Evolutionary conservation across 305 asterid genomes (phyloP), one percentile per base, ranked within the genome.

Genomic region (Ajuga reptans): DNA sequence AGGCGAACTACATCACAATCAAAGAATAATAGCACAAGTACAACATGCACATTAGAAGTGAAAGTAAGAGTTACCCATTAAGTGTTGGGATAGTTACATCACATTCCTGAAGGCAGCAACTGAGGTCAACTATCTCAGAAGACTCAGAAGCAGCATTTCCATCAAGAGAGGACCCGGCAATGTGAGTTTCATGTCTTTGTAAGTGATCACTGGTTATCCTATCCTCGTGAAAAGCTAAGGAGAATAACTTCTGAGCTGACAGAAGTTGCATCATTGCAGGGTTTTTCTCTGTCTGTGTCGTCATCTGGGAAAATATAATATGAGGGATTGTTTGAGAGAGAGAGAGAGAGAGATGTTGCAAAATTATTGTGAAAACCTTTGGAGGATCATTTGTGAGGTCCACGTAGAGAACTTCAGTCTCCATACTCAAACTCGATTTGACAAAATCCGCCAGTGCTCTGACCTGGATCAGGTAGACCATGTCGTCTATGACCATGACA

Each of bases 341-440:
- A 21, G 16, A 10, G 64, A n/a, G 8, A 4, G 21, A 14, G 8
- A 1, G 18, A 31, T 4, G 51, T 14, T 3, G 64, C 49, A 61
- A 56, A 8, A 51, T 8, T 62, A 51, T 34, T 16, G 37, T 34
- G 49, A 57, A 17, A 64, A 86, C 90, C 94, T 85, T 84, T 5
- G 95, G 92, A 79, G 92, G 96, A 77, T 91, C 97, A 55, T 76
- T 77, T 76, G 89, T 95, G 14, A 91, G 83, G 81, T 91, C 88
- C 36, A 86, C 82, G 65, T 79, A 84, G 68, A 79, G 76, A 61
- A 77, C 45, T 29, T 79, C 67, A 2, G 62, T 73, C 67, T 80
- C 87, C 75, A 63, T 65, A 69, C 57, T 59, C 71, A 81, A 78
- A 71, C 87, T 81, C 49, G 75, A 85, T 73, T 72, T 79, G 14